phyloP scores from a whole-genome alignment of 495 filamentous ascomycete genomes.

The Aspergillus mulundensis region DNA sequence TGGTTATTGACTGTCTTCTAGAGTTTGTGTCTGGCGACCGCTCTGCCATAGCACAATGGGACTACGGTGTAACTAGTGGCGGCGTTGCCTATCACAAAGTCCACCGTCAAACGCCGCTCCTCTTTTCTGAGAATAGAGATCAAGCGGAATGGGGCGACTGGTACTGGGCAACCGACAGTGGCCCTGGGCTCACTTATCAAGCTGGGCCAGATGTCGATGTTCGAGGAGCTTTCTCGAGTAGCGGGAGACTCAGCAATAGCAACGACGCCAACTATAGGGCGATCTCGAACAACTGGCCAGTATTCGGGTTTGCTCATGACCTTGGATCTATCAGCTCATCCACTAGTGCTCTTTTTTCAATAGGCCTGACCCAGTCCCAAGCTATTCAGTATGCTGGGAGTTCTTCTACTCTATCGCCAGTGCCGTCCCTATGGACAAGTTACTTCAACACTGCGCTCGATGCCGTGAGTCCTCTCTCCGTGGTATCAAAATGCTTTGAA shows the following conservation, averaged over 20 bases:
- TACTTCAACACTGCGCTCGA: conserved; percentile 47
- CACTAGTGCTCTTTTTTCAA: conserved; percentile 44
- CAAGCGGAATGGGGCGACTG: conserved; percentile 58
- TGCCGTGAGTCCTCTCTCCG: conserved; percentile 30
- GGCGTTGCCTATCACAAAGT: conserved; percentile 52
- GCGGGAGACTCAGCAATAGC: conserved; percentile 42
- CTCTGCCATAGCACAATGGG: conserved; percentile 47
- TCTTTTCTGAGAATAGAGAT: conserved; percentile 50
- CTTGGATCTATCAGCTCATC: conserved; percentile 43
- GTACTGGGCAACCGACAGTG: conserved; percentile 52
- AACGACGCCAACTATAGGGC: conserved; percentile 50
- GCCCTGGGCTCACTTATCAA: conserved; percentile 39
- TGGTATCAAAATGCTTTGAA: neutral
- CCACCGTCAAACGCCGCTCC: conserved; percentile 47
- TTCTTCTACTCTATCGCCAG: conserved; percentile 21
- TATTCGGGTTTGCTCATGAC: conserved; percentile 51
- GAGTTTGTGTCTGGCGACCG: conserved; percentile 58
- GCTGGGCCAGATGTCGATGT: conserved; percentile 47
- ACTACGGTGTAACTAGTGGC: conserved; percentile 41
- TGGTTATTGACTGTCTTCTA: conserved; percentile 20
- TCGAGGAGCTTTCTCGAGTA: conserved; percentile 42
- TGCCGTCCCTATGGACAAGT: conserved; percentile 53
- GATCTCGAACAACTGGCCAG: conserved; percentile 49
- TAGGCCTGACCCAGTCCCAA: conserved; percentile 50
- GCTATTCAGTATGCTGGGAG: conserved; percentile 51